A percentile compares a stretch with the other conserved stretches of the same genome.
Evolutionary conservation across 2,329 filamentous ascomycete genomes (phyloP).

Genomic region (Beauveria sp.): DNA sequence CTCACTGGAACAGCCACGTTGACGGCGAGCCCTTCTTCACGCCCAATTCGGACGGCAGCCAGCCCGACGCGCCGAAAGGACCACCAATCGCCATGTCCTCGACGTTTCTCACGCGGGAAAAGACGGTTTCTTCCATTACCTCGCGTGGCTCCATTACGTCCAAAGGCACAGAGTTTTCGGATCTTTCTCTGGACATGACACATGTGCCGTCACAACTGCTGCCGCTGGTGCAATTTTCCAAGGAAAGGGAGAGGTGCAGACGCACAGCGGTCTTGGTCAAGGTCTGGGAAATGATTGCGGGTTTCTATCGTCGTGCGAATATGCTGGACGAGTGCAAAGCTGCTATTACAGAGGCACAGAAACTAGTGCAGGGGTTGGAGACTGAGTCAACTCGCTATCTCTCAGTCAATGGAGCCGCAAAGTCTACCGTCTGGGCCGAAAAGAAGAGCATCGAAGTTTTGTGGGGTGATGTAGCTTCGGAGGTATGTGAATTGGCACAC

Average conservation of each 20-base stretch:
- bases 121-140: conserved; percentile 36
- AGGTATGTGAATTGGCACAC: conserved; percentile 48
- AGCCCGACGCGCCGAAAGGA: conserved; percentile 37
- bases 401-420: conserved; percentile 54
- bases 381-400: conserved; percentile 54
- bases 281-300: conserved; percentile 85
- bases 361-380: conserved; percentile 66
- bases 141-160: conserved; percentile 36
- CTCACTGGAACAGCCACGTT: conserved; percentile 33
- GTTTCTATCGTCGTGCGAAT: conserved; percentile 75
- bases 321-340: conserved; percentile 74
- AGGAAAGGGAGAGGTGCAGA: conserved; percentile 42
- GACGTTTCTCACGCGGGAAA: conserved; percentile 35
- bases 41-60: conserved; percentile 33
- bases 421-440: conserved; percentile 65
- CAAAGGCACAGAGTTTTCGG: conserved; percentile 32
- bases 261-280: conserved; percentile 55
- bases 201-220: conserved; percentile 40
- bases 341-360: conserved; percentile 73
- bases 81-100: conserved; percentile 26
- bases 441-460: conserved; percentile 76
- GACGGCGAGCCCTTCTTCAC: conserved; percentile 47
- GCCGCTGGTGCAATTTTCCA: conserved; percentile 46
- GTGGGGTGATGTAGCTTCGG: conserved; percentile 74
- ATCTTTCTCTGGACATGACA: conserved; percentile 31